These are phyloP conservation scores for Ophiocordyceps australis DNA, from an alignment of 2,329 filamentous ascomycete genomes.

Conservation along the genomic window DNA sequence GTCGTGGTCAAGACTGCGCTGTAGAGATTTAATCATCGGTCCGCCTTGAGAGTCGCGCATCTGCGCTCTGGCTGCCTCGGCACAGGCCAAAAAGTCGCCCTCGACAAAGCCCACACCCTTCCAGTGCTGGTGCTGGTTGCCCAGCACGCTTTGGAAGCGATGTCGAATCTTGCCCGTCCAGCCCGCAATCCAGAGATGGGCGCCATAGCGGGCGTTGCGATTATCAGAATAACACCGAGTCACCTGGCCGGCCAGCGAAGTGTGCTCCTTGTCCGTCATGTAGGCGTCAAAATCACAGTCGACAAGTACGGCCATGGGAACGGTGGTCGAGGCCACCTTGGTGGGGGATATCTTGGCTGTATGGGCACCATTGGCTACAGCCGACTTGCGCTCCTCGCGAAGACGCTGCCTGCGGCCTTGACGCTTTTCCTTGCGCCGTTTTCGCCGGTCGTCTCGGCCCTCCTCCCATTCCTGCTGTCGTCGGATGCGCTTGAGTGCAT, in stretches of 20 bases:
- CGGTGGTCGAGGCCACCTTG: slow-evolving; percentile 25
- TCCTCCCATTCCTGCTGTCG: slow-evolving; percentile 62
- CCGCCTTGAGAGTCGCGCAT: slow-evolving; percentile 42
- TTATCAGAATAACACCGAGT: slow-evolving; percentile 86
- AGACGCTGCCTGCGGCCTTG: slow-evolving; percentile 26
- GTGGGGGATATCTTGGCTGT: slow-evolving; percentile 10
- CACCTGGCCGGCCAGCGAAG: slow-evolving; percentile 69
- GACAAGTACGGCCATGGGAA: slow-evolving; percentile 67
- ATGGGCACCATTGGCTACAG: slow-evolving; percentile 27
- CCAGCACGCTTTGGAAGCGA: slow-evolving; percentile 62
- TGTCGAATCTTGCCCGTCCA: slow-evolving; percentile 61
- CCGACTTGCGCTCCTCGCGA: slow-evolving; percentile 27
- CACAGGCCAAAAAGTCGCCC: slow-evolving; percentile 55
- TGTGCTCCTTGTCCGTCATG: slow-evolving; percentile 74
- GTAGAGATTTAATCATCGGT: slow-evolving; percentile 38
- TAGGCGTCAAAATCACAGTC: slow-evolving; percentile 86
- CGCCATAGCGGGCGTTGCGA: slow-evolving; percentile 43
- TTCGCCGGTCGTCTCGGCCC: slow-evolving; percentile 38
- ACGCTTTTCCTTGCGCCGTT: slow-evolving; percentile 35
- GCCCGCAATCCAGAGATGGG: slow-evolving; percentile 59
- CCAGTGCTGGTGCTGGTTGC: slow-evolving; percentile 59
- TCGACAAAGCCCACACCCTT: slow-evolving; percentile 57
- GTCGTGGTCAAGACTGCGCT: slow-evolving; percentile 12
- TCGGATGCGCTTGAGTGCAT: slow-evolving; percentile 62
- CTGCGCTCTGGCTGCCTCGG: slow-evolving; percentile 42